Evolutionary conservation across 208 protist species (phyloP), one percentile per base, ranked within the genome.

Genomic region (Lotmaria passim): DNA sequence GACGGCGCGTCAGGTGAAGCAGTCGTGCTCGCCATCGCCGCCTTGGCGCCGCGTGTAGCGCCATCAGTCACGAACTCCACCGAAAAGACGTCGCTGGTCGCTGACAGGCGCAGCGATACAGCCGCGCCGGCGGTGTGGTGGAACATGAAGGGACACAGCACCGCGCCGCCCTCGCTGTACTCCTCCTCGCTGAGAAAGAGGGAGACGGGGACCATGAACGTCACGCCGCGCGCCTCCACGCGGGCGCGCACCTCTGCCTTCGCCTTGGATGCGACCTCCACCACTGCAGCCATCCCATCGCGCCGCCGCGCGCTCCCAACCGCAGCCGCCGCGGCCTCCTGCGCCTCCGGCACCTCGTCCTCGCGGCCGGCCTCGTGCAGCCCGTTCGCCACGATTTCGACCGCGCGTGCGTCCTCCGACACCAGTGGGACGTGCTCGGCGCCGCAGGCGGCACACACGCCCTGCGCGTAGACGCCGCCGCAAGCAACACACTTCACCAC

Each of bases 71-170:
- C 31, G 44, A 91, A 83, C 21, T 69, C 55, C 17, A 89, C 53
- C 17, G 63, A 63, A 23, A 78, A 63, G 8, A 33, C 31, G 28
- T 73, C 62, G 30, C 69, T 59, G 2, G 50, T 78, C 26, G 65
- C 52, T 7, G 41, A 69, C 7, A 86, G 19, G 0, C 67, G 70
- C 33, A 89, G 66, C 30, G 89, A 84, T 14, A 91, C 77, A 41
- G 69, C 81, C 1, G 89, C 82, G 30, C 56, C 44, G 38, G 86
- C 53, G 44, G 50, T 33, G n/a, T 71, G 68, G 60, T 68, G 64
- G 63, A 78, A 91, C 21, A 85, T 75, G 75, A 94, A 91, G 11
- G 77, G 83, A 55, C 74, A 89, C 34, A 82, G 52, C 57, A 88
- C 78, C 7, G 62, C 61, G 28, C 53, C 38, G 7, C 48, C 44